Evolutionary conservation across 2,329 filamentous ascomycete genomes (phyloP).

Genomic region (Bertia moriformis): DNA sequence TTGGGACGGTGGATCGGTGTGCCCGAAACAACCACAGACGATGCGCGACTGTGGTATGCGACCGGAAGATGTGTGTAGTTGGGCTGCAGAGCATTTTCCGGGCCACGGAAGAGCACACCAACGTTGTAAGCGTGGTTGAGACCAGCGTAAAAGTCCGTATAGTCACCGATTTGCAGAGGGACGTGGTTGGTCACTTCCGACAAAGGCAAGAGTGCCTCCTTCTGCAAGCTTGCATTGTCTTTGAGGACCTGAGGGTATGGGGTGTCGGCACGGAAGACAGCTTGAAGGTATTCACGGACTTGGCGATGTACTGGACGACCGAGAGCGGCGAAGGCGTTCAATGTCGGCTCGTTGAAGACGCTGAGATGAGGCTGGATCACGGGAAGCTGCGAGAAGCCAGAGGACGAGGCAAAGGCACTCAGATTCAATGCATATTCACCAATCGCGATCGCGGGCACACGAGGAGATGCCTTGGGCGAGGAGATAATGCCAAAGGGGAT

Average conservation of each 20-base stretch:
- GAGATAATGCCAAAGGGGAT: constrained; percentile 66
- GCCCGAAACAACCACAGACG: constrained; percentile 61
- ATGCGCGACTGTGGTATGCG: constrained; percentile 67
- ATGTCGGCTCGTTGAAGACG: constrained; percentile 48
- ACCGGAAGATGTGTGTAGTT: constrained; percentile 75
- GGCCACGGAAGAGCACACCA: constrained; percentile 59
- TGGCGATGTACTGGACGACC: constrained; percentile 52
- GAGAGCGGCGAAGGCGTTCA: constrained; percentile 63
- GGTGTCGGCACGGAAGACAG: constrained; percentile 45
- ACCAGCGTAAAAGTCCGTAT: constrained; percentile 76
- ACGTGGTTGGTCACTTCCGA: constrained; percentile 49
- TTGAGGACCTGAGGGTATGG: constrained; percentile 45
- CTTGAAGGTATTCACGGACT: constrained; percentile 57
- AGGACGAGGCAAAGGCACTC: constrained; percentile 37
- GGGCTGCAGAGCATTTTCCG: constrained; percentile 59
- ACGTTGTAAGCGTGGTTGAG: constrained; percentile 59
- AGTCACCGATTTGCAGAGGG: constrained; percentile 68
- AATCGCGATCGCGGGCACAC: constrained; percentile 49
- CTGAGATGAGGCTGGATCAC: constrained; percentile 36
- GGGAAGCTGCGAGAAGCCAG: constrained; percentile 35
- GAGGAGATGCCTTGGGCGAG: constrained; percentile 24
- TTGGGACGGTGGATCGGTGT: constrained; percentile 59
- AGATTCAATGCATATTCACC: constrained; percentile 56
- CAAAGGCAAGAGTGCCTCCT: constrained; percentile 41
- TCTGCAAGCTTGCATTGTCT: constrained; percentile 41